Conservation (phyloP, 768 basidiomycete species). For the Sporobolomyces pararoseus region DNA sequence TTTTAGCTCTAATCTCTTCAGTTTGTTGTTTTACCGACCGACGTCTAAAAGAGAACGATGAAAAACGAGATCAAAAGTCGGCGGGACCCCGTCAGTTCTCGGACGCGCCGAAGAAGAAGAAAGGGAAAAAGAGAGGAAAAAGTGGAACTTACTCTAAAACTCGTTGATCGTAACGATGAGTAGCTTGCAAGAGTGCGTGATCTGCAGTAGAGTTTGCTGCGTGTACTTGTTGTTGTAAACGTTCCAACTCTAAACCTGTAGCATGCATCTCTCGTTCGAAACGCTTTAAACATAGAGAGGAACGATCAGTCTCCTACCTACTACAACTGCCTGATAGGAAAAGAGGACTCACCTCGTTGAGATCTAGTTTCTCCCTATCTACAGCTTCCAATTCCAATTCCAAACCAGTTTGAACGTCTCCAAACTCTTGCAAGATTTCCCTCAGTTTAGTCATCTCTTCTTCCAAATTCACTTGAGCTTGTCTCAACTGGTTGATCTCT, state of each 20-base stretch:
- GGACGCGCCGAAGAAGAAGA: background rate
- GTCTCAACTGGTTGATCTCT: slow-evolving; percentile 69
- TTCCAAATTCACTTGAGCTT: slow-evolving; percentile 54
- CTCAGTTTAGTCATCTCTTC: slow-evolving; percentile 28
- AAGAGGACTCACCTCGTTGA: slow-evolving; percentile 64
- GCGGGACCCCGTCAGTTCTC: background rate
- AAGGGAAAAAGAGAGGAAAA: background rate
- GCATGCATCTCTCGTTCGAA: slow-evolving; percentile 37
- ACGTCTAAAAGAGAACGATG: slow-evolving; percentile 5
- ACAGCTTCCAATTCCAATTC: slow-evolving; percentile 67
- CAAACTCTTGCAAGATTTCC: slow-evolving; percentile 32
- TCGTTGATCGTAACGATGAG: slow-evolving; percentile 42
- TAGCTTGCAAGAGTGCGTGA: slow-evolving; percentile 30
- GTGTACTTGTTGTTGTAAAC: slow-evolving; percentile 37
- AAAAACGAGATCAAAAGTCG: too few relatives aligned
- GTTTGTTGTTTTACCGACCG: slow-evolving; percentile 26
- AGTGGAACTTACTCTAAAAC: slow-evolving; percentile 34
- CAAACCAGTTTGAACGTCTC: slow-evolving; percentile 63
- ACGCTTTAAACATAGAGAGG: slow-evolving; percentile 20
- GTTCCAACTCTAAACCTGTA: slow-evolving; percentile 37
- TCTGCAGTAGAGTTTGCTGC: slow-evolving; percentile 34
- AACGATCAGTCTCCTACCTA: background rate
- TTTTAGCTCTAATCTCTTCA: slow-evolving; percentile 30
- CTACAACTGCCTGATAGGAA: background rate
- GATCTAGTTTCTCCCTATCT: slow-evolving; percentile 73